Base-by-base conservation (phyloP, 164 flowering plant genomes). In the Macadamia integrifolia region DNA sequence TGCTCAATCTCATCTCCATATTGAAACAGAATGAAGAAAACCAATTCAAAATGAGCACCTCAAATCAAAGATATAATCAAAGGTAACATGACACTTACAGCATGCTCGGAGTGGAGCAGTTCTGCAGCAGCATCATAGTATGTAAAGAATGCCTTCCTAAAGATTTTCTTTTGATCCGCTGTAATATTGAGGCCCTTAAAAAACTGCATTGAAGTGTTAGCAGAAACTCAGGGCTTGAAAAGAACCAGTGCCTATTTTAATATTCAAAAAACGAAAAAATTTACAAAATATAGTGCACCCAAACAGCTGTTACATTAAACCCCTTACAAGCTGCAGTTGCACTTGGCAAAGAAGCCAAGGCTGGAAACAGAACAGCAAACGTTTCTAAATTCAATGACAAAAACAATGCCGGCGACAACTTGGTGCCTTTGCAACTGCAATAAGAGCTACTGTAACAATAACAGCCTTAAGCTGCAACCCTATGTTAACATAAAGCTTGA, bases 61-160 rank as follows among this genome's bases (percentile, higher is more conserved):
- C n/a, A 40, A 40, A 53, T 6, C 40, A 60, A 59, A 55, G 58
- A 1, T 10, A 14, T 13, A 9, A 64, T n/a, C 10, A 64, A 61
- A 29, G 60, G 40, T n/a, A 60, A 58, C 0, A 28, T 28, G 67
- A 67, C 17, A 71, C 97, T 84, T 84, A 94, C 99, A 49, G 87
- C 58, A 80, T 94, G 99, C 79, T 94, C 99, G 56, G 97, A 77
- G 69, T 81, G 97, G 72, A 94, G 98, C 29, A 88, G 76, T 69
- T 92, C 97, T 10, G 82, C 74, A 42, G 78, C 86, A 71, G 92
- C 88, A 71, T 94, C 97, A 86, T 86, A 87, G 76, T 88, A 94
- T 48, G 86, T 56, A 77, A 80, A 80, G 69, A 89, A 80, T 56
- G 88, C 87, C 84, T 94, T 94, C 78, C 80, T 83, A 66, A 94